These are phyloP conservation scores for Hondaea fermentalgiana DNA, from an alignment of 108 stramenopile genomes.

Conservation along the genomic window DNA sequence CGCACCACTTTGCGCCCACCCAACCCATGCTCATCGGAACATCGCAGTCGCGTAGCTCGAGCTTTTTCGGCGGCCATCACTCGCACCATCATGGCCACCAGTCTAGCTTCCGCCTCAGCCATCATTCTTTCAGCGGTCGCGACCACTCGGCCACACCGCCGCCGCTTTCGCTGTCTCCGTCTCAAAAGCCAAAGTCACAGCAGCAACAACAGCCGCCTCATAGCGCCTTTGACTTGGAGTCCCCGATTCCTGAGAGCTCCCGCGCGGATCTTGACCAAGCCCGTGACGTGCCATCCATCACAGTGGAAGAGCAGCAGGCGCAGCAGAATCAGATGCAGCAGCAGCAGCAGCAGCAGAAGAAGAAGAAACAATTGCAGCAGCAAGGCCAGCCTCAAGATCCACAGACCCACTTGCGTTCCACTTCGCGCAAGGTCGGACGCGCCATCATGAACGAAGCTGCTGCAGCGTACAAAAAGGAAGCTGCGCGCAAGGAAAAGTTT, in stretches of 20 bases:
- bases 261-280: too few species aligned
- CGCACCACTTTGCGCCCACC: not conserved
- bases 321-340: not conserved
- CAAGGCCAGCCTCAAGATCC: not conserved
- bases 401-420: not conserved
- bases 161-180: too few species aligned
- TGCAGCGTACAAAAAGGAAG: not conserved
- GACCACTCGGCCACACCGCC: not conserved
- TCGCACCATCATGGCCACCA: not conserved
- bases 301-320: not conserved
- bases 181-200: too few species aligned
- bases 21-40: not conserved
- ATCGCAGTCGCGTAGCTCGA: not conserved
- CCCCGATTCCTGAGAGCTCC: not conserved
- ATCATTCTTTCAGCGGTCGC: not conserved
- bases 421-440: not conserved
- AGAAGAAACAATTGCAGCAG: not conserved
- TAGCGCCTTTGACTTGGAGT: not conserved
- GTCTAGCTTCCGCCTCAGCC: not conserved
- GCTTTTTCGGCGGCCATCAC: not conserved
- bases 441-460: not conserved
- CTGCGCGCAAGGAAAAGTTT: not conserved
- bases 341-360: not conserved
- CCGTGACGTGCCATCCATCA: too few species aligned
- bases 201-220: too few species aligned